Conservation (phyloP, 495 filamentous ascomycete species). For the Geopyxis carbonaria region DNA sequence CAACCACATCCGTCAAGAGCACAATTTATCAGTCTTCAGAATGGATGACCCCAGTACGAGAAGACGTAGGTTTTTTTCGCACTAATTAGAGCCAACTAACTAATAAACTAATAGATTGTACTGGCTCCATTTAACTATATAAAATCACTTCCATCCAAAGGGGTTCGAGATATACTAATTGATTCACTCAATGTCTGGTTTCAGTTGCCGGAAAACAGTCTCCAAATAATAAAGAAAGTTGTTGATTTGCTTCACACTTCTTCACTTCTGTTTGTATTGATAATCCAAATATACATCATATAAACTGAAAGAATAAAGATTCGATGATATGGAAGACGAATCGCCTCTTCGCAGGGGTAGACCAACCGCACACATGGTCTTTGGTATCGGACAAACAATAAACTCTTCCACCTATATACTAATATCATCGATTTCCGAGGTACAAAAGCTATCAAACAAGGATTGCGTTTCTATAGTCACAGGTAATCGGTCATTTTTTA, state of each 20-base stretch:
- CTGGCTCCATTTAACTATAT: too few species aligned
- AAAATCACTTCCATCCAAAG: too few species aligned
- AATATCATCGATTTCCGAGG: constrained; percentile 65
- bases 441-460: constrained; percentile 53
- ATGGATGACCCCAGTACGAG: too few species aligned
- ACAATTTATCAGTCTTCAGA: too few species aligned
- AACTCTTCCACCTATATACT: constrained; percentile 93
- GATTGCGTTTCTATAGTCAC: constrained; percentile 54
- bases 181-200: constrained; percentile 79
- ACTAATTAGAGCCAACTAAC: too few species aligned
- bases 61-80: too few species aligned
- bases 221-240: constrained; percentile 67
- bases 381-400: constrained; percentile 83
- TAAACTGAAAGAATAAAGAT: constrained; percentile 25
- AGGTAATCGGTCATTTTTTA: background rate
- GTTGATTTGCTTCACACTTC: constrained; percentile 85
- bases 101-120: too few species aligned
- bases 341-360: constrained; percentile 66
- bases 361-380: constrained; percentile 82
- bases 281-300: background rate
- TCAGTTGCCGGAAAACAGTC: constrained; percentile 53
- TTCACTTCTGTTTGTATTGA: constrained; percentile 43
- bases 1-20: too few species aligned
- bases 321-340: constrained; percentile 77
- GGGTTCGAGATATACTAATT: constrained; percentile 66